Evolutionary conservation across 1,284 basidiomycete species (phyloP), one percentile per base, ranked within the genome.

Genomic region (Xanthoconium separans): DNA sequence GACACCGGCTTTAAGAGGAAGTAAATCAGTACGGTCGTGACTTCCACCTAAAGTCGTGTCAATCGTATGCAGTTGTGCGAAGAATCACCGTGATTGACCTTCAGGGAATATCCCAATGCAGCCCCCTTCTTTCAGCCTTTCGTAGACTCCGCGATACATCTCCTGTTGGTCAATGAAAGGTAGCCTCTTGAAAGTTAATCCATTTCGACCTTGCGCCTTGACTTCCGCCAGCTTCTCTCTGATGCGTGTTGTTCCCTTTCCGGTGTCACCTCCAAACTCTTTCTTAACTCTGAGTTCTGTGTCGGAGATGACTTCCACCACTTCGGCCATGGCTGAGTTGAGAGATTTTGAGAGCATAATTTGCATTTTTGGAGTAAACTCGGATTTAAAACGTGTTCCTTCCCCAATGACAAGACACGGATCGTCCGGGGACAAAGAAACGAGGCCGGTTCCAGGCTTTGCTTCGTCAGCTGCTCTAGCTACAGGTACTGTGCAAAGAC

Each of bases 31-130:
- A 39, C 95, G 87, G 73, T 98, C 95, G 72, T 98, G 95, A 54
- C 95, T 97, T 53, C 95, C 95, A 62, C 95, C 93, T 95, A 60
- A 41, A 52, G 36, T 45, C 22, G 31, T 39, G 53, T 66, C 41
- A 66, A n/a, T 27, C 16, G 33, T 51, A 45, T 46, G 50, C 31
- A 44, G 27, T 6, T 22, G 39, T 41, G 43, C 6, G 39, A 55
- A 18, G 27, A 15, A 57, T 44, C 24, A 48, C 27, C 29, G 29
- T 24, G 33, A 53, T 67, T 60, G 60, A 91, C 93, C 95, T 86
- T 98, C 95, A 44, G 95, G 95, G 69, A 98, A 98, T 61, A 98
- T 96, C 47, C 95, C 93, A 60, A 98, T 95, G 62, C 89, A 88
- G 11, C 93, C 93, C 16, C 93, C 92, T 51, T 91, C 84, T 56